Base-by-base conservation (phyloP, 2,329 filamentous ascomycete genomes). In the Westerdykella ornata region DNA sequence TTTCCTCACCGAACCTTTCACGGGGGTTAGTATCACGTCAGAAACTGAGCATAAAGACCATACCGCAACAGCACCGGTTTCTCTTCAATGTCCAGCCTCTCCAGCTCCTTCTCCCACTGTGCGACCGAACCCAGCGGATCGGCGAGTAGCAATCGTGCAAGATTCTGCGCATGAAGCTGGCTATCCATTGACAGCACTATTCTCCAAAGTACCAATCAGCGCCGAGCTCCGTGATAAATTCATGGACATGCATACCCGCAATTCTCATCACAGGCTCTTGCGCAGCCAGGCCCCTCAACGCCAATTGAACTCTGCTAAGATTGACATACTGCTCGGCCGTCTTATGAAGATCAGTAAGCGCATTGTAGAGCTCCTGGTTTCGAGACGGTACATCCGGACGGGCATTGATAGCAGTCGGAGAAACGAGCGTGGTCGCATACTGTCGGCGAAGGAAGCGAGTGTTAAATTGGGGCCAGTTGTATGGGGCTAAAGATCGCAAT, bases 281-380 rank as follows among this genome's bases (percentile, higher is more conserved):
- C 17, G 69, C 72, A 54, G 78, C 77, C 47, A 82, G 58, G 16
- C 84, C 81, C 48, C 79, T 75, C 16, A 87, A 67, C 11, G 84
- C 85, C 52, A 90, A 75, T 62, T 86, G 82, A 35, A 89, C 60
- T 41, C 82, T 74, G 20, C 83, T 79, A n/a, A 82, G 72, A 55
- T 84, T 84, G 39, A 85, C 73, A 52, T 81, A 75, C 43, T 72
- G 75, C 17, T 77, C 73, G 2, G 80, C 78, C 37, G 77, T 69
- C 38, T 75, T 76, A 53, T 84, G 74, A 2, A 90, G 71, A 16
- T 77, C 73, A 1, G 72, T 62, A 0, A 89, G 69, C 2, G 77
- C 70, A 33, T 72, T 65, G 47, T 82, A 72, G 4, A 87, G 75
- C 49, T 83, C 75, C 41, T 67, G 65, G 47, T 75, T 72, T 16